These are phyloP conservation scores for Stevia rebaudiana DNA, from an alignment of 140 eudicot species.

Conservation along the genomic window DNA sequence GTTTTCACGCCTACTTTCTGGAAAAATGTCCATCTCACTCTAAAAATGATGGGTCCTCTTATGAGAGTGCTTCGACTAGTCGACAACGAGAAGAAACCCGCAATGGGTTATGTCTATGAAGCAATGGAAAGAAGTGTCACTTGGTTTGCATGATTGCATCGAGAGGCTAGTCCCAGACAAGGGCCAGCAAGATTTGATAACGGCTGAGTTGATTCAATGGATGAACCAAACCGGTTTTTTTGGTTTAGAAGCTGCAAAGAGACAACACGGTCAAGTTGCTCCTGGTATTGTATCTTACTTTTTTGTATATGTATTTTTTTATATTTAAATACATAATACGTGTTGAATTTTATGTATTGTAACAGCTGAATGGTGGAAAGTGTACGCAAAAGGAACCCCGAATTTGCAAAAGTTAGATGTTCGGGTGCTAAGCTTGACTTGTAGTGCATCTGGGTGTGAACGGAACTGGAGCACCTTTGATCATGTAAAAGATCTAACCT, in stretches of 20 bases:
- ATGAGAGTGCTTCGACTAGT: too few relatives aligned
- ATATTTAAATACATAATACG: too few relatives aligned
- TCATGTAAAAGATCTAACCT: not conserved
- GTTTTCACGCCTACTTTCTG: too few relatives aligned
- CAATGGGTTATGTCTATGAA: not conserved
- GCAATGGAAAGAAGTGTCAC: not conserved
- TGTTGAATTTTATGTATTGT: not conserved
- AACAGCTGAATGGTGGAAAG: not conserved
- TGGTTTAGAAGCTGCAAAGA: too few relatives aligned
- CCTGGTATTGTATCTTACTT: too few relatives aligned
- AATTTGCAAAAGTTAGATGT: not conserved
- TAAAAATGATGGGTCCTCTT: too few relatives aligned
- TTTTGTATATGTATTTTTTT: too few relatives aligned
- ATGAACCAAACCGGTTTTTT: too few relatives aligned
- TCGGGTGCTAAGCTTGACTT: not conserved
- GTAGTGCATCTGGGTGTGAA: not conserved
- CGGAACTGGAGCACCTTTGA: not conserved
- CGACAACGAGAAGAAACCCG: too few relatives aligned
- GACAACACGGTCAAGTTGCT: too few relatives aligned
- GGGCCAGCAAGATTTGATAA: not conserved
- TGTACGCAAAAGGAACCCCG: not conserved
- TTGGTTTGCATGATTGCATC: not conserved
- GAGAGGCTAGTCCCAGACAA: not conserved
- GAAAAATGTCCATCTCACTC: too few relatives aligned
- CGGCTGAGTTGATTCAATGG: too few relatives aligned